Percentiles rank a stretch among this genome's conserved stretches.
These are phyloP conservation scores for Fusarium buxicola DNA, from an alignment of 2,329 filamentous ascomycete genomes.

Conservation along the genomic window DNA sequence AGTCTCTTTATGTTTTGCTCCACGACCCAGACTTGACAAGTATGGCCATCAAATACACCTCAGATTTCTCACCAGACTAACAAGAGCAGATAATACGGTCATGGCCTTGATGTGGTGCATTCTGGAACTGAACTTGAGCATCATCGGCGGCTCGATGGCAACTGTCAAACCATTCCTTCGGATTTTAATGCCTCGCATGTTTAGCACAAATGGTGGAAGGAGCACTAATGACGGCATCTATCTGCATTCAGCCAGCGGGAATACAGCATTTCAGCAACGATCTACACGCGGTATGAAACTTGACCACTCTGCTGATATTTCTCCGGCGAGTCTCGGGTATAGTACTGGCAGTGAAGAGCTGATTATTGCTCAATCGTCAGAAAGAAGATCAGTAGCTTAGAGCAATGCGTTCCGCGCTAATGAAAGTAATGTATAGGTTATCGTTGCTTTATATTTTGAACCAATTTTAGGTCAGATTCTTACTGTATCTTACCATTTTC, in stretches of 20 bases:
- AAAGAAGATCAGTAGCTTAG: background rate
- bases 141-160: conserved; percentile 23
- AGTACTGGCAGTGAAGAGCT: conserved; percentile 18
- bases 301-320: background rate
- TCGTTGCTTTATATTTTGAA: too few species aligned
- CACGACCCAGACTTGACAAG: conserved; percentile 16
- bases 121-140: conserved; percentile 29
- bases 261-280: background rate
- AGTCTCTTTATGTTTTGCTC: conserved; percentile 17
- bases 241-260: conserved; percentile 6
- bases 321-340: background rate
- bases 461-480: too few species aligned
- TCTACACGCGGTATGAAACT: background rate
- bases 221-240: conserved; percentile 11
- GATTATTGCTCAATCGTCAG: conserved; percentile 1
- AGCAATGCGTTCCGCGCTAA: too few species aligned
- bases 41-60: background rate
- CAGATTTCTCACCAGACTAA: background rate
- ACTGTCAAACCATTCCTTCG: conserved; percentile 22
- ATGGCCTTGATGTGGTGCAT: conserved; percentile 26
- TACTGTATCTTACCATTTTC: too few species aligned
- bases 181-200: conserved; percentile 14
- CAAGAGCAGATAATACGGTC: conserved; percentile 20
- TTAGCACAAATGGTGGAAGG: conserved; percentile 6
- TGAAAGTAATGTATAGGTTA: too few species aligned